Evolutionary conservation across 441 rosid species (phyloP).

Genomic region (Erodium trifolium): DNA sequence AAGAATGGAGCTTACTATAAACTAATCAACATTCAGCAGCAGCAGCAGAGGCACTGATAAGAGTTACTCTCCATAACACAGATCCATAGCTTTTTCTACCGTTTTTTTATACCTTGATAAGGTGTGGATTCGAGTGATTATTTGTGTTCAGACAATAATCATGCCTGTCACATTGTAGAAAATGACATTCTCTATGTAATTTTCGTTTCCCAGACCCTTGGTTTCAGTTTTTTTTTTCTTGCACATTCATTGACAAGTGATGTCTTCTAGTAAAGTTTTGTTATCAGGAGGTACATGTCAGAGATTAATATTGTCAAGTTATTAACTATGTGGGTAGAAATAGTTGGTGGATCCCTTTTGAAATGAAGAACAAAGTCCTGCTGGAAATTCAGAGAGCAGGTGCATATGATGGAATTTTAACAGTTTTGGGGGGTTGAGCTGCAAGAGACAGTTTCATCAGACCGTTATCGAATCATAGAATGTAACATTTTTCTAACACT

Average conservation of each 20-base stretch:
- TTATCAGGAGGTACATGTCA: background rate
- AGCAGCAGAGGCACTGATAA: constrained; percentile 11
- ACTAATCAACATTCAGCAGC: constrained; percentile 61
- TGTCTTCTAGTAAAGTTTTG: constrained; percentile 2
- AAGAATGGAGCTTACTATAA: constrained; percentile 69
- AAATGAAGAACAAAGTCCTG: background rate
- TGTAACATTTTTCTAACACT: background rate
- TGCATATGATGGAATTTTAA: background rate
- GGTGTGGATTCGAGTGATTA: background rate
- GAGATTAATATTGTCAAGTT: background rate
- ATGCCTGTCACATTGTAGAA: constrained; percentile 1
- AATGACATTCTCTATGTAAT: background rate
- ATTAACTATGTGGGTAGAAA: background rate
- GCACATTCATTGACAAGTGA: background rate
- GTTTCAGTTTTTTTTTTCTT: background rate
- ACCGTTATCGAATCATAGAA: constrained; percentile 1
- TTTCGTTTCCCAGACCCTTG: background rate
- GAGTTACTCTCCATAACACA: background rate
- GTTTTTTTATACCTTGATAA: background rate
- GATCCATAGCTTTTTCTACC: background rate
- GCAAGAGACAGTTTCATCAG: constrained; percentile 2
- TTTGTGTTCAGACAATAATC: background rate
- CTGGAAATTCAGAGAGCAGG: constrained; percentile 3
- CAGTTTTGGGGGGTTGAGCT: background rate
- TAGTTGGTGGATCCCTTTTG: background rate